phyloP scores from a whole-genome alignment of 805 yeast genomes.

The Cyberlindnera sargentensis region DNA sequence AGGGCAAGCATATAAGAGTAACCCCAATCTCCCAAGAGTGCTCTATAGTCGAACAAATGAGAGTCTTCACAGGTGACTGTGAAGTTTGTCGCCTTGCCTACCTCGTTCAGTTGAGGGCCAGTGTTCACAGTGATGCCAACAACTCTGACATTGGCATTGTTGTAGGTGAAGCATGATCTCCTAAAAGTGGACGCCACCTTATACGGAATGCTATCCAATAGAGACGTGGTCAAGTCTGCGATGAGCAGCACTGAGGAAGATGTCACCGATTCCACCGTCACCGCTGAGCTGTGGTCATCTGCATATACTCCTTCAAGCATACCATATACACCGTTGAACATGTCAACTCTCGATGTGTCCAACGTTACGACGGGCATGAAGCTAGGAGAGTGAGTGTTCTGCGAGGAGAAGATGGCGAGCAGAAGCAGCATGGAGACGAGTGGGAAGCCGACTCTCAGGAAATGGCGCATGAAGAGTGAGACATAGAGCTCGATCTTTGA shows the following conservation, averaged over 20 bases:
- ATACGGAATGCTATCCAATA: constrained; percentile 9
- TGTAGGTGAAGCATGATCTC: constrained; percentile 5
- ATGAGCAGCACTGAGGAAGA: constrained; percentile 10
- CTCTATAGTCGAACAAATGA: constrained; percentile 10
- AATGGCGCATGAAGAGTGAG: too few species aligned
- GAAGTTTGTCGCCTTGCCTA: constrained; percentile 7
- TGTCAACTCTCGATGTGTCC: constrained; percentile 45
- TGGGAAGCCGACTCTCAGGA: background rate
- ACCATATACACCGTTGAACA: constrained; percentile 45
- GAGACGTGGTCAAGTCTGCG: constrained; percentile 7
- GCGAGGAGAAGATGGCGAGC: constrained; percentile 11
- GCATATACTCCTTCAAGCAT: constrained; percentile 29
- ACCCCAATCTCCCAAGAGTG: constrained; percentile 7
- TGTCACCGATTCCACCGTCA: constrained; percentile 6
- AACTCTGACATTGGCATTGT: background rate
- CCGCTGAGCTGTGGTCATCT: constrained; percentile 22
- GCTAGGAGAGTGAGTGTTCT: constrained; percentile 1
- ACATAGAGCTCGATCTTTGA: too few species aligned
- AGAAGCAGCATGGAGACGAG: constrained; percentile 3
- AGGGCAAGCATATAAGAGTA: constrained; percentile 22
- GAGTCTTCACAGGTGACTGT: constrained; percentile 5
- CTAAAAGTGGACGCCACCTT: constrained; percentile 3
- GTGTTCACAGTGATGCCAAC: background rate
- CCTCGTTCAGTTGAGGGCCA: background rate
- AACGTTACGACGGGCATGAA: constrained; percentile 25